phyloP scores from a whole-genome alignment of 129 eudicot species.

The Silybum marianum region DNA sequence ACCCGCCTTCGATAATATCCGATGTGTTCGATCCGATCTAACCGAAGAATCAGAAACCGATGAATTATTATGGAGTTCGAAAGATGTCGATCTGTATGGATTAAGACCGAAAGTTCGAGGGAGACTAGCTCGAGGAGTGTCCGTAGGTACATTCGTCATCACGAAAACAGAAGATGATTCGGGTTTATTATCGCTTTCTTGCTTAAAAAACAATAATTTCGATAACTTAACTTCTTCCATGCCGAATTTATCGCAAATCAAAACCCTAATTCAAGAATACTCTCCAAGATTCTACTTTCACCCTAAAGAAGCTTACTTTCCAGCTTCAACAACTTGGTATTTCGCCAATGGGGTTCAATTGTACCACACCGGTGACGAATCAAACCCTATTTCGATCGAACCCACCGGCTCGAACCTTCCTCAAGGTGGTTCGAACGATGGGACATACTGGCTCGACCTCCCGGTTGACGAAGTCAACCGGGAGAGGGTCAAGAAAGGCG shows the following conservation, averaged over 20 bases:
- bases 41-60: conserved; percentile 43
- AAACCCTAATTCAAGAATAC: conserved; percentile 48
- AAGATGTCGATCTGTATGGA: conserved; percentile 34
- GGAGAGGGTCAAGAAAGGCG: conserved; percentile 57
- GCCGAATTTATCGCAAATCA: conserved; percentile 55
- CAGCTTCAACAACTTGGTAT: conserved; percentile 64
- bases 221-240: conserved; percentile 20
- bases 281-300: conserved; percentile 61
- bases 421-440: conserved; percentile 66
- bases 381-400: conserved; percentile 42
- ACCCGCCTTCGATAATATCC: conserved; percentile 45
- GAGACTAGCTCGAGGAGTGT: conserved; percentile 34
- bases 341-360: conserved; percentile 59
- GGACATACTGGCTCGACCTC: conserved; percentile 66
- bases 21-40: conserved; percentile 54
- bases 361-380: conserved; percentile 54
- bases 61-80: conserved; percentile 37
- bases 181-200: conserved; percentile 37
- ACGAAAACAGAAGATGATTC: conserved; percentile 13
- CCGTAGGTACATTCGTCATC: conserved; percentile 42
- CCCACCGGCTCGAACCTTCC: conserved; percentile 68
- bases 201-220: conserved; percentile 42
- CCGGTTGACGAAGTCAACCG: conserved; percentile 43
- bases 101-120: conserved; percentile 50
- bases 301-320: conserved; percentile 51